A percentile compares a stretch with the other conserved stretches of the same genome.
Conservation (phyloP, 2,329 filamentous ascomycete species). For the Fusarium sp. region DNA sequence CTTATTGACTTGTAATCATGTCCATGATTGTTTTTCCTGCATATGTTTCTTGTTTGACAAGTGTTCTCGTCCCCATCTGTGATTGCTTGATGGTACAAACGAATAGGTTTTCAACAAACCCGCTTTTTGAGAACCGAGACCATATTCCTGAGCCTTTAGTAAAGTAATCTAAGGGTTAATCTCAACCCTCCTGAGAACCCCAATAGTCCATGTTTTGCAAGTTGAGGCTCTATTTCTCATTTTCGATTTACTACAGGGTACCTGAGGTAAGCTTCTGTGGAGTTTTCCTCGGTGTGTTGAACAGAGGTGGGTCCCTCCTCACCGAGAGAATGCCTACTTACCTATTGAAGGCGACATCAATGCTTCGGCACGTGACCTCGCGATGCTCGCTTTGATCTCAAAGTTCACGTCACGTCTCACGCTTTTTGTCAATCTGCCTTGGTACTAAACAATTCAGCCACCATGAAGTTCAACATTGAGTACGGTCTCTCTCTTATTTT, state of each 20-base stretch:
- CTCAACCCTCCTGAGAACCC: too few species aligned
- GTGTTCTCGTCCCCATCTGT: not conserved
- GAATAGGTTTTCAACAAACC: too few species aligned
- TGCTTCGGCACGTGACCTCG: constrained; percentile 48
- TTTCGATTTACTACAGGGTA: not conserved
- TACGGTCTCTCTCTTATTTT: constrained; percentile 45
- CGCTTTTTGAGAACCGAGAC: too few species aligned
- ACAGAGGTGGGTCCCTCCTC: not conserved
- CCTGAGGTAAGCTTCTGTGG: not conserved
- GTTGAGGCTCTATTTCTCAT: not conserved
- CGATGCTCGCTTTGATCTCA: constrained; percentile 42
- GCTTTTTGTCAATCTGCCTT: constrained; percentile 26
- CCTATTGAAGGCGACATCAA: constrained; percentile 20
- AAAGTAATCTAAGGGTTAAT: too few species aligned
- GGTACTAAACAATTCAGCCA: constrained; percentile 39
- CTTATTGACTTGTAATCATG: not conserved
- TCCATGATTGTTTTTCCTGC: not conserved
- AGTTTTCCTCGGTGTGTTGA: constrained; percentile 2
- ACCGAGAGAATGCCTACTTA: constrained; percentile 7
- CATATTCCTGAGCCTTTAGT: too few species aligned
- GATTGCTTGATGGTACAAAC: too few species aligned
- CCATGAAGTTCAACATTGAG: constrained; percentile 67
- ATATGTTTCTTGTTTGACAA: not conserved
- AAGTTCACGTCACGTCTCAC: constrained; percentile 44
- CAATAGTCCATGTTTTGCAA: not conserved